Conservation (phyloP, 2,329 filamentous ascomycete genomes). For the Pseudogymnoascus sp. region DNA sequence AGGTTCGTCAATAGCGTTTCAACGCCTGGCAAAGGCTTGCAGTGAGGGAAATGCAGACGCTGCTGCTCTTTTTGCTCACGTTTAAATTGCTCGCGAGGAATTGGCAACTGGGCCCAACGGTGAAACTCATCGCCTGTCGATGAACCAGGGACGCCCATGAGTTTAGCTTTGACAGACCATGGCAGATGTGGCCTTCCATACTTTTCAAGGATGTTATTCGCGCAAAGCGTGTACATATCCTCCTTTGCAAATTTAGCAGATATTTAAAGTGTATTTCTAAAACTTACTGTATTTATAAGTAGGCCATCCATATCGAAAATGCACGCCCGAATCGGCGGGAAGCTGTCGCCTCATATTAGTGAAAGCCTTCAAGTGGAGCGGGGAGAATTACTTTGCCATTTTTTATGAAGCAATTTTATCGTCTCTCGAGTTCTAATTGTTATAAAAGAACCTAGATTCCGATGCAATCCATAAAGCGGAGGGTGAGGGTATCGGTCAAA, state of each 20-base stretch:
- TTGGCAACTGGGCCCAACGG: constrained; percentile 80
- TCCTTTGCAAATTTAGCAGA: constrained; percentile 48
- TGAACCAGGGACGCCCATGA: constrained; percentile 38
- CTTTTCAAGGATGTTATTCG: constrained; percentile 73
- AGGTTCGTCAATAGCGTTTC: constrained; percentile 59
- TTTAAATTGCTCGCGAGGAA: constrained; percentile 62
- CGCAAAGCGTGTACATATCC: constrained; percentile 71
- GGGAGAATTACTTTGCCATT: not conserved
- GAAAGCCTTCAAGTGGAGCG: not conserved
- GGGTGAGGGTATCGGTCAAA: not conserved
- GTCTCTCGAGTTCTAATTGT: not conserved
- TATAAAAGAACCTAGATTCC: not conserved
- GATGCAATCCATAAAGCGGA: not conserved
- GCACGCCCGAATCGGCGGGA: constrained; percentile 78
- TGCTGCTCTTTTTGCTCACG: constrained; percentile 58
- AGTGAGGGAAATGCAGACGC: constrained; percentile 61
- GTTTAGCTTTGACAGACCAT: constrained; percentile 87
- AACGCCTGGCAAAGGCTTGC: constrained; percentile 73
- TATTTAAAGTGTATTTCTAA: not conserved
- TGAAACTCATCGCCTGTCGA: constrained; percentile 56
- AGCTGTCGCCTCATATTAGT: constrained; percentile 53
- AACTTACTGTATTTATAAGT: constrained; percentile 68
- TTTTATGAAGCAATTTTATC: not conserved
- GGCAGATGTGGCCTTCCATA: constrained; percentile 72
- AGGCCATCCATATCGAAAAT: constrained; percentile 99